Evolutionary conservation across 2,329 filamentous ascomycete species (phyloP), one percentile per base, ranked within the genome.

Genomic region (Alternaria brassicicola): DNA sequence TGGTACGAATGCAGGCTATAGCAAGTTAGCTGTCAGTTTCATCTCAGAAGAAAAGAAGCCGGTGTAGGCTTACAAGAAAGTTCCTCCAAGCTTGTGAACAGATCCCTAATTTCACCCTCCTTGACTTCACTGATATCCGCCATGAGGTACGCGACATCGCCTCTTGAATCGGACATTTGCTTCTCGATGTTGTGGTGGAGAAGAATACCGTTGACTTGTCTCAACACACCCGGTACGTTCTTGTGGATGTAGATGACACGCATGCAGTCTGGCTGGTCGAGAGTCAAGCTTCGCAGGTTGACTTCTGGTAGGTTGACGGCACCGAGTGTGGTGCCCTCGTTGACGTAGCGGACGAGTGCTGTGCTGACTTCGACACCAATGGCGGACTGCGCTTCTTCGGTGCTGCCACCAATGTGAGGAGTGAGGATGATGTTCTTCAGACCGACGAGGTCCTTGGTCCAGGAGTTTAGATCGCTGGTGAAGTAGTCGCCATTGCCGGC

Each of bases 281-380:
- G 85, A 2, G 93, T 97, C 70, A 97, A 81, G n/a, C 89, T 93
- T 67, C 95, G 90, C 70, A 99, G 85, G 68, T 88, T 89, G 68
- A 97, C 91, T 79, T 98, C 95, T n/a, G 95, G 95, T 82, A 99
- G 84, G 81, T 99, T 99, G 76, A 98, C 95, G 61, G 93, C 92
- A 66, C 93, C 93, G 25, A 96, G 79, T 3, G 95, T 99, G 55
- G 89, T 88, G 60, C 95, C 95, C 78, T 95, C 92, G 81, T 98
- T 99, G 76, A 98, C 95, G 78, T 98, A 99, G 72, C 91, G 88
- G 56, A 96, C 90, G 51, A 99, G 83, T 38, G 93, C 91, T 46
- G 95, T 89, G 64, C 86, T 88, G 57, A 99, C 95, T 83, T 99
- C 95, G 41, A 96, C 85, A 68, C 95, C 95, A 76, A 99, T 99